Evolutionary conservation across 1,284 basidiomycete species (phyloP).

Genomic region (Sporisorium graminicola): DNA sequence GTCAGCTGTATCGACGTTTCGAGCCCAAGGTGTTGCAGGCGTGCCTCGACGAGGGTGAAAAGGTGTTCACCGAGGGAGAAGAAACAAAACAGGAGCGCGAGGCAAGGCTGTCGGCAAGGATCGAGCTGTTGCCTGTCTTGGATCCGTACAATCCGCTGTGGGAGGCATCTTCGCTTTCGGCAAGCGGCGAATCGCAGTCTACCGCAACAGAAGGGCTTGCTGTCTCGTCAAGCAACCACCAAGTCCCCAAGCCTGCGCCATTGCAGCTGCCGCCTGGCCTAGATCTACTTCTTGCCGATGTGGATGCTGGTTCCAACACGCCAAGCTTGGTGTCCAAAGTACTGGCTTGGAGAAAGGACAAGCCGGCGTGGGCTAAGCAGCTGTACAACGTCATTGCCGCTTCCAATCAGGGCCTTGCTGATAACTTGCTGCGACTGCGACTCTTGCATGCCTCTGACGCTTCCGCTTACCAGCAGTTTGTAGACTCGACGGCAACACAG

Average conservation of each 20-base stretch:
- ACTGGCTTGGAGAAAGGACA: constrained; percentile 57
- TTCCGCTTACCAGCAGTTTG: constrained; percentile 58
- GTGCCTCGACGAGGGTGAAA: constrained; percentile 50
- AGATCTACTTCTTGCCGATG: constrained; percentile 65
- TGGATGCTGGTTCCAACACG: constrained; percentile 68
- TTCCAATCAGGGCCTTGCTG: constrained; percentile 63
- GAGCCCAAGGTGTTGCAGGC: constrained; percentile 73
- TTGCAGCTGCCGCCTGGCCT: constrained; percentile 63
- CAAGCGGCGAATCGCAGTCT: constrained; percentile 26
- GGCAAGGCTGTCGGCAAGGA: constrained; percentile 19
- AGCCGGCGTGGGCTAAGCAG: constrained; percentile 66
- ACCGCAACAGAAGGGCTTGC: constrained; percentile 61
- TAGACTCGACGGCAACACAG: constrained; percentile 62
- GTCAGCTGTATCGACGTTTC: constrained; percentile 92
- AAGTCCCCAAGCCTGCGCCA: constrained; percentile 54
- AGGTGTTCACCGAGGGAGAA: constrained; percentile 52
- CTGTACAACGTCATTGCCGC: constrained; percentile 63
- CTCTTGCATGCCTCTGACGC: constrained; percentile 54
- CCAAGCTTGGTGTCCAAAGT: constrained; percentile 66
- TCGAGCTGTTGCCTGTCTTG: constrained; percentile 46
- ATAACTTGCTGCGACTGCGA: constrained; percentile 58
- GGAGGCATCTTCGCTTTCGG: constrained; percentile 52
- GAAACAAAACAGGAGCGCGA: constrained; percentile 21
- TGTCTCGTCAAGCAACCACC: constrained; percentile 7
- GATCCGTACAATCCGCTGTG: constrained; percentile 62